These are phyloP conservation scores for Verticillium albo-atrum DNA, from an alignment of 2,329 filamentous ascomycete species.

Conservation along the genomic window DNA sequence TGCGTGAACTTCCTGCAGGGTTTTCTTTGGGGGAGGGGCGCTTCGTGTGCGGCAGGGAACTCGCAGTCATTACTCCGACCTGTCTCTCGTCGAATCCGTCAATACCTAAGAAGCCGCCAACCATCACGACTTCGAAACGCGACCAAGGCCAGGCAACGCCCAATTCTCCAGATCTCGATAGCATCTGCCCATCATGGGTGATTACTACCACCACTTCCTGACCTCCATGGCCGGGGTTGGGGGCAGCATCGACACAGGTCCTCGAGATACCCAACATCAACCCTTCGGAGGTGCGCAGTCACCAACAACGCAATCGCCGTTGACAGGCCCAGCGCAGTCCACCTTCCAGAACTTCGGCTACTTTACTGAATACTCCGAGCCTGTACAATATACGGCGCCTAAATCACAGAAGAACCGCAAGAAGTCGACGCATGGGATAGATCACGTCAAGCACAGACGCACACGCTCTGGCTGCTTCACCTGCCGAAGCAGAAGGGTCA, in stretches of 20 bases:
- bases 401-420: constrained; percentile 46
- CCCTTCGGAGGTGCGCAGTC: constrained; percentile 26
- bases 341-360: constrained; percentile 45
- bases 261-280: constrained; percentile 34
- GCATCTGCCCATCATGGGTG: constrained; percentile 38
- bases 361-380: constrained; percentile 46
- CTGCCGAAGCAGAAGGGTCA: constrained; percentile 84
- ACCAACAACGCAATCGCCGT: constrained; percentile 13
- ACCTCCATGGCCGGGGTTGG: constrained; percentile 44
- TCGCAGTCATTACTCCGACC: not conserved
- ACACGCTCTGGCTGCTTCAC: constrained; percentile 93
- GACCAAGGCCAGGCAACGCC: not conserved
- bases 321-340: constrained; percentile 28
- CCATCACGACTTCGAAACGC: too few species aligned
- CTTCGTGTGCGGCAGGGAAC: not conserved
- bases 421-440: constrained; percentile 47
- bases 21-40: not conserved
- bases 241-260: constrained; percentile 29
- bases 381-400: constrained; percentile 40
- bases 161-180: not conserved
- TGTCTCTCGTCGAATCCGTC: not conserved
- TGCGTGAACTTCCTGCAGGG: not conserved
- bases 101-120: too few species aligned
- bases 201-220: constrained; percentile 53
- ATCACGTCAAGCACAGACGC: constrained; percentile 86